Percentiles rank a stretch among this genome's conserved stretches.
phyloP scores from a whole-genome alignment of 345 rosid species.

The Excoecaria agallocha region DNA sequence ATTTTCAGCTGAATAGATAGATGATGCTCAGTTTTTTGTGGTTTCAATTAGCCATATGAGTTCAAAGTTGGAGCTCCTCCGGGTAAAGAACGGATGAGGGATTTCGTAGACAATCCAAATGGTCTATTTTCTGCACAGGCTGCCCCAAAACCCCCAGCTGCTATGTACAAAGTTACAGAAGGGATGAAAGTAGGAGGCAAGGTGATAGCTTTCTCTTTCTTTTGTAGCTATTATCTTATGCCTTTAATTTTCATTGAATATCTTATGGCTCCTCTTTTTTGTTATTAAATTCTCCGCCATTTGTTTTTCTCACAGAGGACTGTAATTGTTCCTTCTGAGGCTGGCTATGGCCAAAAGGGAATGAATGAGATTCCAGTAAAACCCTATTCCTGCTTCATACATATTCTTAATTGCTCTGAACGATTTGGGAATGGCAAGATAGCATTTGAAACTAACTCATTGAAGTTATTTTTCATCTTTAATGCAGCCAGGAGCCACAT shows the following conservation, averaged over 20 bases:
- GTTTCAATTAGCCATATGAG: constrained; percentile 62
- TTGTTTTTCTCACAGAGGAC: constrained; percentile 55
- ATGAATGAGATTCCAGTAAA: constrained; percentile 89
- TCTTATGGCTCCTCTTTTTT: no score
- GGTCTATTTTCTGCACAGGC: constrained; percentile 96
- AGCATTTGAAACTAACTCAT: not conserved
- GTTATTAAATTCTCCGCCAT: no score
- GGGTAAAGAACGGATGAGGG: constrained; percentile 85
- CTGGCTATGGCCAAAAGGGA: constrained; percentile 77
- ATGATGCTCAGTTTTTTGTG: constrained; percentile 5
- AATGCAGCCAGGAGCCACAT: constrained; percentile 74
- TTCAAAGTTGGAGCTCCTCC: constrained; percentile 84
- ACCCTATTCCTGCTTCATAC: not conserved
- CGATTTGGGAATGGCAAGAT: not conserved
- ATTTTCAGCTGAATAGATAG: not conserved
- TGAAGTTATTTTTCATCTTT: not conserved
- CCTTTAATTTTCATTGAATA: not conserved
- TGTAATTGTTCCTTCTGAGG: constrained; percentile 80
- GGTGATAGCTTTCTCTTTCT: constrained; percentile 38
- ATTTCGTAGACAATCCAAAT: constrained; percentile 84
- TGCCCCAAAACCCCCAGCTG: constrained; percentile 95
- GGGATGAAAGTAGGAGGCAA: constrained; percentile 94
- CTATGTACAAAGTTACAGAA: constrained; percentile 67
- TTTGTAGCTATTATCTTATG: not conserved
- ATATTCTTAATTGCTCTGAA: not conserved